Base-by-base conservation (phyloP, 2,329 filamentous ascomycete species). In the Venturia pyrina region DNA sequence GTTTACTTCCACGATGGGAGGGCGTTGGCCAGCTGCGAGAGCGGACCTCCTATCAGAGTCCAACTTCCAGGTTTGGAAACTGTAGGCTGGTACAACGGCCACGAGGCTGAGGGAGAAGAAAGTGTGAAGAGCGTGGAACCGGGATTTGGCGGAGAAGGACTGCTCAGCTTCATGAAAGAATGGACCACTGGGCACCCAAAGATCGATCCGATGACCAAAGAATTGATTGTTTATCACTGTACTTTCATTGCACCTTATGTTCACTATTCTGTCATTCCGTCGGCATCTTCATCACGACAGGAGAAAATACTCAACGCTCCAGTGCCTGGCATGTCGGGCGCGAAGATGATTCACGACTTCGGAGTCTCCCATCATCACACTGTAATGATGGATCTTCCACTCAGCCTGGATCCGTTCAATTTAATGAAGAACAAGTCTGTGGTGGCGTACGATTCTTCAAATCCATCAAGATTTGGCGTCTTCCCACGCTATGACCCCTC, bases 271-370 rank as follows among this genome's bases (percentile, higher is more conserved):
- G 77, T 86, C 62, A 74, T 86, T 56, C 81, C 82, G 1, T 40
- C 70, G 15, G 68, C 68, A 53, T 66, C 67, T 21, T 50, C 62
- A 11, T 21, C 24, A 44, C 7, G 21, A 53, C 34, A 34, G 21
- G 28, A 41, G 21, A 74, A 70, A 62, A 69, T 78, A 61, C 75
- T 88, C 66, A 85, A 85, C 68, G 75, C 79, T 7, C 78, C 85
- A 0, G 80, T 90, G 0, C 82, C 86, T 0, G 87, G 87, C 0
- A 79, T 90, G 34, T 77, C 78, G 4, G 83, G 83, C 1, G 84
- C 87, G 1, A 89, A 87, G 72, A 87, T 90, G 82, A 90, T 90
- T 87, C 88, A 90, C 71, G 88, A 90, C 72, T 90, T 90, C 74
- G 88, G 88, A 17, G 87, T 87, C 1, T 88, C 87, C 1, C 79